Conservation (phyloP, 805 yeast species). For the Pichia nanzhaoensis region DNA sequence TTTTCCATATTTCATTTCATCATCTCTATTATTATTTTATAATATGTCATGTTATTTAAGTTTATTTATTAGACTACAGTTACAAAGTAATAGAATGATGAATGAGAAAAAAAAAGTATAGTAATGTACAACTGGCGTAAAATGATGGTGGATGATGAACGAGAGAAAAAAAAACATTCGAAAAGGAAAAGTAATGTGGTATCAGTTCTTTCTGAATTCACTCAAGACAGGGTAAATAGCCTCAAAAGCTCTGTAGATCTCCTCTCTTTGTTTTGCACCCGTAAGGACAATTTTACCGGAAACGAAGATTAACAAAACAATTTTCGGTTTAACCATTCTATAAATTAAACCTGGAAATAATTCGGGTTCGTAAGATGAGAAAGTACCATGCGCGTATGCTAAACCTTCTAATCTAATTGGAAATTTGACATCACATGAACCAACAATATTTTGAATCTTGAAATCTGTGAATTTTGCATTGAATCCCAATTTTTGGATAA, state of each 20-base stretch:
- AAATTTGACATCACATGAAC: constrained; percentile 97
- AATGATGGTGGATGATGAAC: background rate
- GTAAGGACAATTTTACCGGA: constrained; percentile 96
- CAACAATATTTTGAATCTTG: constrained; percentile 96
- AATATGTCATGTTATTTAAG: background rate
- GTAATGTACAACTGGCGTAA: constrained; percentile 2
- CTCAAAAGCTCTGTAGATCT: constrained; percentile 95
- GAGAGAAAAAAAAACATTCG: too few relatives aligned
- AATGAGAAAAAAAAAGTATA: background rate
- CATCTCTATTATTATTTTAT: background rate
- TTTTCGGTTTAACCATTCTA: constrained; percentile 99
- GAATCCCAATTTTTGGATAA: constrained; percentile 95
- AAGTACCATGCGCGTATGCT: constrained; percentile 97
- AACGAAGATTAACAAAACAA: constrained; percentile 90
- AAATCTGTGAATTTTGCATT: constrained; percentile 97
- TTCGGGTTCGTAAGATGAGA: constrained; percentile 98
- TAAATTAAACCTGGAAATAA: constrained; percentile 96
- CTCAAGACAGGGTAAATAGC: constrained; percentile 97
- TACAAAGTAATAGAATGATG: background rate
- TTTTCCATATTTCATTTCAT: background rate
- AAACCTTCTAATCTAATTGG: constrained; percentile 96
- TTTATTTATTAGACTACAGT: background rate
- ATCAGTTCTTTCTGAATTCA: constrained; percentile 74
- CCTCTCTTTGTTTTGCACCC: constrained; percentile 98
- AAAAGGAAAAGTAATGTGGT: too few relatives aligned